A percentile compares a stretch with the other conserved stretches of the same genome.
Evolutionary conservation across 768 basidiomycete genomes (phyloP).

Genomic region (Pulveroboletus ravenelii): DNA sequence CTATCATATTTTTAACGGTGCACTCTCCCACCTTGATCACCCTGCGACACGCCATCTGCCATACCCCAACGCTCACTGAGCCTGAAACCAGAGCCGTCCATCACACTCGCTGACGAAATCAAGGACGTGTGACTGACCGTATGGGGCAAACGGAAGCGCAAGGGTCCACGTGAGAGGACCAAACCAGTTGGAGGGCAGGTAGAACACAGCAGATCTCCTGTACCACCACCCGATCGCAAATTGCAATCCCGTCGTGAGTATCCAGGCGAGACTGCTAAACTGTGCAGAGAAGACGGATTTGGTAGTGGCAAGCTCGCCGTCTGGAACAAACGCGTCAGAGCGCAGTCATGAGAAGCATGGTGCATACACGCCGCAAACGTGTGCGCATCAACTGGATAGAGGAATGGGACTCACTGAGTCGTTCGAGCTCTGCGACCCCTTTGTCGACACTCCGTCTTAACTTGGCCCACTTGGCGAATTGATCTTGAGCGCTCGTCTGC

Average conservation of each 20-base stretch:
- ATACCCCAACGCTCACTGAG: constrained; percentile 87
- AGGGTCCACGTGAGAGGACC: constrained; percentile 87
- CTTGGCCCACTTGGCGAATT: constrained; percentile 99
- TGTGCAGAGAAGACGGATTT: constrained; percentile 61
- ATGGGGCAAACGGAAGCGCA: constrained; percentile 86
- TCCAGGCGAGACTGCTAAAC: constrained; percentile 74
- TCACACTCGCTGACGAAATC: background rate
- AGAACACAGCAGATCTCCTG: constrained; percentile 87
- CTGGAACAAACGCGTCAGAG: constrained; percentile 37
- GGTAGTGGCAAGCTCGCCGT: constrained; percentile 57
- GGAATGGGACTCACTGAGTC: constrained; percentile 64
- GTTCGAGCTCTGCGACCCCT: constrained; percentile 84
- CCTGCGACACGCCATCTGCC: constrained; percentile 92
- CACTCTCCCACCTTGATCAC: constrained; percentile 77
- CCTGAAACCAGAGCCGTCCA: constrained; percentile 41
- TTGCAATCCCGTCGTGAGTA: constrained; percentile 82
- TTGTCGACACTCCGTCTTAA: constrained; percentile 88
- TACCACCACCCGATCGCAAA: constrained; percentile 90
- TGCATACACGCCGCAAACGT: background rate
- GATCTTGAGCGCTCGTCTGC: constrained; percentile 91
- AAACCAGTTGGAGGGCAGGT: constrained; percentile 86
- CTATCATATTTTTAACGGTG: constrained; percentile 58
- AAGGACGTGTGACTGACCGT: constrained; percentile 45
- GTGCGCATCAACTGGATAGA: background rate
- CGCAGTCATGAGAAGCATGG: background rate